These are phyloP conservation scores for Tagetes patula DNA, from an alignment of 129 eudicot species.

Conservation along the genomic window DNA sequence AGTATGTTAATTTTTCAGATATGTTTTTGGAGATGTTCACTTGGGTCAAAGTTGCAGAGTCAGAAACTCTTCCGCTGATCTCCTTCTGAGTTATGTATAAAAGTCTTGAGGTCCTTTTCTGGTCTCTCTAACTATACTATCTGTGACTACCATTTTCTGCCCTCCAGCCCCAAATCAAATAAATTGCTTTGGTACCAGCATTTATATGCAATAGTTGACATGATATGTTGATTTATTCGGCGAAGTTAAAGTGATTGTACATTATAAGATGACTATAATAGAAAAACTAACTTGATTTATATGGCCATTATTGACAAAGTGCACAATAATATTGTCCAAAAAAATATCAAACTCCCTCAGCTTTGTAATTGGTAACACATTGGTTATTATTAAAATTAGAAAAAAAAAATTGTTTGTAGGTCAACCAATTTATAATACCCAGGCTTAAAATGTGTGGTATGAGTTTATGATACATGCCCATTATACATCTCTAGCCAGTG, in stretches of 20 bases:
- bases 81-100: conserved; percentile 61
- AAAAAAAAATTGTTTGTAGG: neutral
- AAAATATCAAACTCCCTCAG: neutral
- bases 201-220: neutral
- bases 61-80: conserved; percentile 64
- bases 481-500: conserved; percentile 8
- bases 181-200: neutral
- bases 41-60: conserved; percentile 94
- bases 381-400: neutral
- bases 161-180: neutral
- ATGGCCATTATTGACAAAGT: neutral
- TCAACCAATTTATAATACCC: neutral
- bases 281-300: neutral
- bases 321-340: neutral
- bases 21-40: conserved; percentile 89
- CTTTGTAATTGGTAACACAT: neutral
- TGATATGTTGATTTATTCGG: neutral
- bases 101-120: conserved; percentile 33
- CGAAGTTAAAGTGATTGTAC: neutral
- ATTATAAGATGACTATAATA: neutral
- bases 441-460: neutral
- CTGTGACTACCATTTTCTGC: neutral
- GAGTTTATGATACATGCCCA: neutral
- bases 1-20: conserved; percentile 42
- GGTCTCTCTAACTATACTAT: conserved; percentile 14